phyloP scores from a whole-genome alignment of 2,329 filamentous ascomycete genomes.

The Hypoxylon sp. region DNA sequence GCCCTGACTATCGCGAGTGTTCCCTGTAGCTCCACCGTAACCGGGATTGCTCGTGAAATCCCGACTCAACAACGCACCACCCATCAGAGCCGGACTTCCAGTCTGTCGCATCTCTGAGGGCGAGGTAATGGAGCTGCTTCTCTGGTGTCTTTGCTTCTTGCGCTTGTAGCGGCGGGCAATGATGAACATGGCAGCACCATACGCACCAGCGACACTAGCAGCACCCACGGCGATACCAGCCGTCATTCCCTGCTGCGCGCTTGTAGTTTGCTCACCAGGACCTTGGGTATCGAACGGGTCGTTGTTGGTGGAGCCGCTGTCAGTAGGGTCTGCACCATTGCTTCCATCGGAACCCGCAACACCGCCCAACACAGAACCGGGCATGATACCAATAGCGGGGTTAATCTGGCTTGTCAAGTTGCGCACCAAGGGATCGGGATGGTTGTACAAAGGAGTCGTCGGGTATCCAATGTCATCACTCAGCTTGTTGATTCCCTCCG shows the following conservation, averaged over 20 bases:
- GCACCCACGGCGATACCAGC: constrained; percentile 82
- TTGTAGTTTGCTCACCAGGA: constrained; percentile 60
- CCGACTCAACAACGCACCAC: constrained; percentile 73
- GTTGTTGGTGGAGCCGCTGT: constrained; percentile 51
- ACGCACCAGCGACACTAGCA: constrained; percentile 84
- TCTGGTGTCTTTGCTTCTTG: constrained; percentile 82
- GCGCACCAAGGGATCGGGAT: constrained; percentile 74
- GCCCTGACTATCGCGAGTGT: constrained; percentile 70
- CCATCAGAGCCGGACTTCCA: constrained; percentile 76
- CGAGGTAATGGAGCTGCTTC: constrained; percentile 79
- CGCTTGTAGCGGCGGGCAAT: constrained; percentile 91
- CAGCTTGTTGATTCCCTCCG: constrained; percentile 76
- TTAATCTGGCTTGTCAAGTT: constrained; percentile 87
- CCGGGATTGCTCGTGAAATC: constrained; percentile 63
- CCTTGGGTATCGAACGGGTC: constrained; percentile 61
- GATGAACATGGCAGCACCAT: constrained; percentile 94
- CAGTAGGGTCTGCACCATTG: constrained; percentile 56
- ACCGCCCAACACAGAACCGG: constrained; percentile 61
- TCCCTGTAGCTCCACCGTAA: constrained; percentile 65
- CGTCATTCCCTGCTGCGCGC: constrained; percentile 73
- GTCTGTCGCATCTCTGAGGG: constrained; percentile 69
- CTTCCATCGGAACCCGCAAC: constrained; percentile 58
- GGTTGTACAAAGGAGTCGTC: constrained; percentile 81
- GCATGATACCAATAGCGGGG: constrained; percentile 78
- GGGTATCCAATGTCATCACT: constrained; percentile 78